Percentiles rank a stretch among this genome's conserved stretches.
These are phyloP conservation scores for Scenedesmus sp. DNA, from an alignment of 163 green algal species.

Conservation along the genomic window DNA sequence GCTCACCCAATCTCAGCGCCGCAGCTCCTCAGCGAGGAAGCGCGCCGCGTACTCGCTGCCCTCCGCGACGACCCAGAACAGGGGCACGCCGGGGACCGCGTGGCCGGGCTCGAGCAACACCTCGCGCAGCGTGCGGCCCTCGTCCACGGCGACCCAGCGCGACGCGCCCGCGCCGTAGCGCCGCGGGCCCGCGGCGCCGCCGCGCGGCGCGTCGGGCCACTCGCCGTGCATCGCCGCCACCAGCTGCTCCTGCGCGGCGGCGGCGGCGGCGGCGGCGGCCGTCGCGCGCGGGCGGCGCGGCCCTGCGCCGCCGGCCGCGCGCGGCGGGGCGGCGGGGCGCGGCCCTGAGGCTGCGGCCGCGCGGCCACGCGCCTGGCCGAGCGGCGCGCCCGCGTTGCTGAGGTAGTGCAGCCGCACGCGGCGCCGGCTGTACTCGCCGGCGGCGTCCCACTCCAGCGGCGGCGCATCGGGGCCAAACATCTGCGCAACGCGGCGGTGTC, in stretches of 20 bases:
- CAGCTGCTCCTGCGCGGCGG: conserved; percentile 29
- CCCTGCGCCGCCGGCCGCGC: too few species aligned
- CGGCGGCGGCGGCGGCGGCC: too few species aligned
- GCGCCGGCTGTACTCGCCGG: conserved; percentile 69
- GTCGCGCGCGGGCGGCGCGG: too few species aligned
- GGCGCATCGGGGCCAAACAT: conserved; percentile 77
- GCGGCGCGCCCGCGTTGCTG: conserved; percentile 66
- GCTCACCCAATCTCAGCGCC: neutral
- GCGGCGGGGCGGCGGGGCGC: too few species aligned
- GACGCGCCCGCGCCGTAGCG: conserved; percentile 23
- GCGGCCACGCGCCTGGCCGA: conserved; percentile 51
- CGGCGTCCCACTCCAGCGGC: conserved; percentile 82
- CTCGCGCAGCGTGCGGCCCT: conserved; percentile 56
- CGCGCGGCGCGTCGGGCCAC: conserved; percentile 16
- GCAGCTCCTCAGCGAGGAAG: conserved; percentile 53
- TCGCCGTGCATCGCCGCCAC: conserved; percentile 33
- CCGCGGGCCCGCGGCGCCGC: conserved; percentile 35
- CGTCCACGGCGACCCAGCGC: conserved; percentile 57
- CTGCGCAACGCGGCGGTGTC: too few species aligned
- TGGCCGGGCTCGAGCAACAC: conserved; percentile 65
- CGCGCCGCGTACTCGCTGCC: conserved; percentile 66
- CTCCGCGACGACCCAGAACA: conserved; percentile 82
- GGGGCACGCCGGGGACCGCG: conserved; percentile 79
- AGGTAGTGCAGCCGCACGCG: conserved; percentile 88
- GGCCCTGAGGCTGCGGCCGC: too few species aligned